phyloP scores from a whole-genome alignment of 768 basidiomycete genomes.

The Tricholoma furcatifolium region DNA sequence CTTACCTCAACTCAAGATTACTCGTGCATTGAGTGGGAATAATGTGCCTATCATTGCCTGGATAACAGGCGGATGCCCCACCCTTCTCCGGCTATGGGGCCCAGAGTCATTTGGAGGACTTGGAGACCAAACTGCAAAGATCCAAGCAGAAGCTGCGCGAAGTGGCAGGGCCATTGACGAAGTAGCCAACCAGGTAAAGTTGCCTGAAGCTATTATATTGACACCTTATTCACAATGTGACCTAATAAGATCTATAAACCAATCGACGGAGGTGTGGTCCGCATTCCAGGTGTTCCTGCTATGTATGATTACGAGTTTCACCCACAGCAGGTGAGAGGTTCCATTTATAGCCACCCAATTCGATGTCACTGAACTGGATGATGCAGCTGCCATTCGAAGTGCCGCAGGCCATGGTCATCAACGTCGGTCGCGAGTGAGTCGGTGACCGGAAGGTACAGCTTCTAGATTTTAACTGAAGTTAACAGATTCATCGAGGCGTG shows the following conservation, averaged over 20 bases:
- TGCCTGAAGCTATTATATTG: neutral
- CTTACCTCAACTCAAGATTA: constrained; percentile 7
- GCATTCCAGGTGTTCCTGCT: constrained; percentile 20
- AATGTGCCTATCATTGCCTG: constrained; percentile 17
- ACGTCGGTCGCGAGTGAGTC: constrained; percentile 1
- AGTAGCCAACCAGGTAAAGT: constrained; percentile 17
- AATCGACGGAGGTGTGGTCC: constrained; percentile 17
- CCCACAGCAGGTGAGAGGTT: constrained; percentile 15
- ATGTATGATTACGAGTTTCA: constrained; percentile 23
- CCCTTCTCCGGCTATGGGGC: constrained; percentile 15
- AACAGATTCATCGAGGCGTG: constrained; percentile 4
- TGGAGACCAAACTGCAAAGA: constrained; percentile 15
- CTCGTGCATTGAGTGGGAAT: constrained; percentile 15
- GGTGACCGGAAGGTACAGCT: neutral
- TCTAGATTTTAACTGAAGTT: neutral
- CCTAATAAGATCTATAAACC: constrained; percentile 14
- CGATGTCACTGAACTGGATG: neutral
- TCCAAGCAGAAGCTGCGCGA: constrained; percentile 11
- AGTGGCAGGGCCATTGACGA: constrained; percentile 9
- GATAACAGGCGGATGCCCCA: constrained; percentile 4
- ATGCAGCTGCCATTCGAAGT: constrained; percentile 4
- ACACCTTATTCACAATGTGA: neutral
- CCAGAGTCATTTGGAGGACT: constrained; percentile 19
- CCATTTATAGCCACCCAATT: neutral
- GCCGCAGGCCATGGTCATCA: neutral